Percentiles rank a stretch among this genome's conserved stretches.
Conservation (phyloP, 2,329 filamentous ascomycete genomes). For the Fusarium pseudoanthophilum region DNA sequence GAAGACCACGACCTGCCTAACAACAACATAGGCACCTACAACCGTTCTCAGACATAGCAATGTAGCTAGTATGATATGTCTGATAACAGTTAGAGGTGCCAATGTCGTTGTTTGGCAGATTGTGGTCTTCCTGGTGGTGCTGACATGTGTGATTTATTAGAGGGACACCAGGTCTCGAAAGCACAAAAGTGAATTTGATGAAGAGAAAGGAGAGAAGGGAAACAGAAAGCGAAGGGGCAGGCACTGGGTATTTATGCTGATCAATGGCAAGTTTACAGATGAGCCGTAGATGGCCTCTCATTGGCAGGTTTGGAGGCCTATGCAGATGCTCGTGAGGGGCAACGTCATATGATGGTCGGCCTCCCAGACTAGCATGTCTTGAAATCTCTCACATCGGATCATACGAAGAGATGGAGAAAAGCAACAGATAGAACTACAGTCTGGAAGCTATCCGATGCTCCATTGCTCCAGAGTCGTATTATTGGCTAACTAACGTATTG, state of each 20-base stretch:
- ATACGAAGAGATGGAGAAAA: fast-evolving
- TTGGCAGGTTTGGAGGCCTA: constrained; percentile 26
- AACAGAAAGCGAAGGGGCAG: fast-evolving
- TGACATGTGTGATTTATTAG: not conserved
- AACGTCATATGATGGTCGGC: constrained; percentile 13
- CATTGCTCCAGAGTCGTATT: not conserved
- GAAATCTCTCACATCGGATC: not conserved
- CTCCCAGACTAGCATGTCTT: not conserved
- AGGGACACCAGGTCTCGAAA: not conserved
- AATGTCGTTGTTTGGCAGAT: not conserved
- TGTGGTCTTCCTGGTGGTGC: not conserved
- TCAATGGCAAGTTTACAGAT: not conserved
- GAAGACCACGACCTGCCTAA: not conserved
- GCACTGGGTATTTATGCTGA: constrained; percentile 1
- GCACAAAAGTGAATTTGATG: not conserved
- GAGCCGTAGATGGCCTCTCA: not conserved
- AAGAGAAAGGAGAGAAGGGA: not conserved
- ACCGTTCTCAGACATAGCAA: not conserved
- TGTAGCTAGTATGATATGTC: not conserved
- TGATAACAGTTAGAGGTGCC: not conserved
- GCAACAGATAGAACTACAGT: not conserved
- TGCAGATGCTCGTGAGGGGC: constrained; percentile 12
- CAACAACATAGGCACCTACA: not conserved
- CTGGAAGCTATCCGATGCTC: fast-evolving
- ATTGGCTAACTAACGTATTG: too few species aligned